Base-by-base conservation (phyloP, 2,329 filamentous ascomycete genomes). In the Onygenales sp. region DNA sequence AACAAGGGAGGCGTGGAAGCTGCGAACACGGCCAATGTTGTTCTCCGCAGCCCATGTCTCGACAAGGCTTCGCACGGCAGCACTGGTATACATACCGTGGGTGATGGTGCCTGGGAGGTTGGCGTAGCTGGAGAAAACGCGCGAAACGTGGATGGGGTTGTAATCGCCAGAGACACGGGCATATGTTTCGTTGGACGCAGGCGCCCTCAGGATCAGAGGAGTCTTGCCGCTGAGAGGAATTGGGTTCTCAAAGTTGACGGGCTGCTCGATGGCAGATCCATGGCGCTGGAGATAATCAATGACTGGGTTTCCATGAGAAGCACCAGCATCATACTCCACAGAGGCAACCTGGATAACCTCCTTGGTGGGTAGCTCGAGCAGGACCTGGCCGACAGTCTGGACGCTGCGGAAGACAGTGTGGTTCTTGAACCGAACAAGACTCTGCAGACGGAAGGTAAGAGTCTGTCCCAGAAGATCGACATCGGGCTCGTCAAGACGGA, bases 1-100 rank as follows among this genome's bases (percentile, higher is more conserved):
- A n/a, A 95, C 91, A 49, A 98, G 81, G 21, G 87, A 92, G 57
- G 91, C 93, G 66, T 96, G 90, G 82, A 96, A 98, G 74, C 92
- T 96, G 65, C 93, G 86, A 51, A 98, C 92, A 63, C 93, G 92
- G 44, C 93, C 92, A 63, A 97, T 85, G 68, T 98, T 93, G 79
- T 98, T 98, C 77, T 98, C 94, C 0, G 92, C 93, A 51, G 94
- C 93, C 93, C 93, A 98, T 0, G 90, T 98, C 78, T 98, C 93
- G 6, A 98, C 91, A 51, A 98, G 77, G 67, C 90, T 95, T 64
- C 94, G 86, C 32, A 98, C 93, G 39, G 93, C 88, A 60, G 93
- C 93, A 71, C 92, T 97, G 1, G 92, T 94, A 79, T 97, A 98
- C 93, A 98, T 98, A 68, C 93, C 93, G 68, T 98, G 93, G 1